Percentiles rank a stretch among this genome's conserved stretches.
phyloP scores from a whole-genome alignment of 2,329 filamentous ascomycete genomes.

The Simplicillium aogashimaense region DNA sequence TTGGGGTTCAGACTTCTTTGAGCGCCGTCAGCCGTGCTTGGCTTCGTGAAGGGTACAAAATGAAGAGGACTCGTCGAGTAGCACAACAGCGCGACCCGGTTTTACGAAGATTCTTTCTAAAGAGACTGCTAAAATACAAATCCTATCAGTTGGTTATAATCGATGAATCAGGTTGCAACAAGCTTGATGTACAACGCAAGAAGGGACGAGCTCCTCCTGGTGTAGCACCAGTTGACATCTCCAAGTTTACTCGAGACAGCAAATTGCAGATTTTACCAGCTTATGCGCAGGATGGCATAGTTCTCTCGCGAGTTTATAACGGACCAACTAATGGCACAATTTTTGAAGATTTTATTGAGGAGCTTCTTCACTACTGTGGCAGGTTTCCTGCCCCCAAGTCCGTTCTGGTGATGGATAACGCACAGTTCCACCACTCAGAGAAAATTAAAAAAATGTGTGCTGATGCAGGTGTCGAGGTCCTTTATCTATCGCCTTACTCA shows the following conservation, averaged over 20 bases:
- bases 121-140: constrained; percentile 18
- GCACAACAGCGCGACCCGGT: constrained; percentile 19
- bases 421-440: neutral
- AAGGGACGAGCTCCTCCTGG: constrained; percentile 21
- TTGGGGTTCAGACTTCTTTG: neutral
- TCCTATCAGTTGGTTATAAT: constrained; percentile 22
- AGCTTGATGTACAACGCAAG: constrained; percentile 18
- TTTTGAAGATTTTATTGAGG: constrained; percentile 15
- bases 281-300: constrained; percentile 13
- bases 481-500: neutral
- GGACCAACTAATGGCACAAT: constrained; percentile 8
- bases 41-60: constrained; percentile 3
- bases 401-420: constrained; percentile 18
- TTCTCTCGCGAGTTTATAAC: constrained; percentile 9
- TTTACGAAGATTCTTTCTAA: constrained; percentile 19
- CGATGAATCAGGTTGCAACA: constrained; percentile 24
- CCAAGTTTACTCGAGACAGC: constrained; percentile 10
- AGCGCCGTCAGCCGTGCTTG: neutral
- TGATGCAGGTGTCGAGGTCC: neutral
- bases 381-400: constrained; percentile 20
- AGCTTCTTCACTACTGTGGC: constrained; percentile 19
- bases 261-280: constrained; percentile 13
- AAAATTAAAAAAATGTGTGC: neutral
- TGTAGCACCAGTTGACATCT: constrained; percentile 13
- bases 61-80: constrained; percentile 16